Base-by-base conservation (phyloP, 495 filamentous ascomycete genomes). In the Tuber borchii region DNA sequence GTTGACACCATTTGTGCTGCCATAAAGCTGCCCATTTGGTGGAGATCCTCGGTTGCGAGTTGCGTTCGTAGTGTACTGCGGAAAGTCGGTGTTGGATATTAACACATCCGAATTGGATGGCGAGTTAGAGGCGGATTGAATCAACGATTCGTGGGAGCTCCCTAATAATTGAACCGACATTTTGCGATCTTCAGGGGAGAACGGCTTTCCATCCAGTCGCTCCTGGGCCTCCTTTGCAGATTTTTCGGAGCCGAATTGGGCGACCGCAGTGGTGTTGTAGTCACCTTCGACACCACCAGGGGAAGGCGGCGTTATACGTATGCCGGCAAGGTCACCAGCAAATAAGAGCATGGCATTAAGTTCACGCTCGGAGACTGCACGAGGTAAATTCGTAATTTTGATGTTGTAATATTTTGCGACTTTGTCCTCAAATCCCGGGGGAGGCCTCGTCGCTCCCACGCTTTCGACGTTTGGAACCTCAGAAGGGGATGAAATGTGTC, bases 271-370 rank as follows among this genome's bases (percentile, higher is more conserved):
- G 20, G 71, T 73, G 42, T 73, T 72, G 37, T 79, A 76, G 61
- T 70, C 72, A 65, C 56, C 72, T 26, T 56, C 61, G 3, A 39
- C 72, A 39, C 72, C 43, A 22, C 72, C 72, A 26, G 72, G 72
- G 46, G 72, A 73, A 37, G 72, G 45, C n/a, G 72, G 61, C 42
- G 71, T 72, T 69, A 81, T 61, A 71, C 65, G 74, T 17, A 80
- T 73, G 26, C 80, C 78, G 34, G 77, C 75, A 22, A 81, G 75
- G 43, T 80, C 79, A 34, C 77, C 76, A 37, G 78, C 79, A 48
- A 81, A 81, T 31, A 81, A 71, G 37, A 81, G 72, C 70, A 81
- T 80, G 20, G 79, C 74, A 61, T 75, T 81, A 43, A 81, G 71
- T 34, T 81, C 79, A 34, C 79, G 79, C 45, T 77, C 79, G 19